phyloP scores from a whole-genome alignment of 208 protist species.

The Leishmania tarentolae region DNA sequence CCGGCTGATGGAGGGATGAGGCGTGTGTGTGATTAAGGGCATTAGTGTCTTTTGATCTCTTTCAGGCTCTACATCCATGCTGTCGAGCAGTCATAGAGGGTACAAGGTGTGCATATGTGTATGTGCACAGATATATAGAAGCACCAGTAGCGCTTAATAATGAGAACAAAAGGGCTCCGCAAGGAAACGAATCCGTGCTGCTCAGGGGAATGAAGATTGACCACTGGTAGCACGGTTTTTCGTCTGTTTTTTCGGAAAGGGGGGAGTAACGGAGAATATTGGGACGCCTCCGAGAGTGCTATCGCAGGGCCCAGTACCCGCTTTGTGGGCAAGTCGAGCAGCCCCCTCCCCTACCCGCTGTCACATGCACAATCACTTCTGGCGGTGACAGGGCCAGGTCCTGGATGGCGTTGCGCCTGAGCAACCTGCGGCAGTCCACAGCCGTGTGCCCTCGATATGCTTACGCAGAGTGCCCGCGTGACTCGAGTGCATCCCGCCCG shows the following conservation, averaged over 20 bases:
- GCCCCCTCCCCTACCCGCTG: neutral
- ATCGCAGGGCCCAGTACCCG: too few species aligned
- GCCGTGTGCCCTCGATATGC: neutral
- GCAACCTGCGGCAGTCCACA: neutral
- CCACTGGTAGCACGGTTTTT: neutral
- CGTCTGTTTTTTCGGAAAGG: neutral
- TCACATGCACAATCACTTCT: neutral
- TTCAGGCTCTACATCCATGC: neutral
- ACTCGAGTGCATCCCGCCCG: neutral
- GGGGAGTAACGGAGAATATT: too few species aligned
- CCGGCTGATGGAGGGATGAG: neutral
- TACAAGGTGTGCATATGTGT: neutral
- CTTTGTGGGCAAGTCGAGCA: neutral
- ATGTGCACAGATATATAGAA: neutral
- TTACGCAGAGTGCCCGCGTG: neutral
- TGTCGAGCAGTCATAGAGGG: neutral
- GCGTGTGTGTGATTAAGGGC: neutral
- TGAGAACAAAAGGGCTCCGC: neutral
- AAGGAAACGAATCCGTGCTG: neutral
- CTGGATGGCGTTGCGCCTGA: neutral
- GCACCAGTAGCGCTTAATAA: neutral
- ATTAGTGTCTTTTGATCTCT: neutral
- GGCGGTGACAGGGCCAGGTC: neutral
- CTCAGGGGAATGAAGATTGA: neutral
- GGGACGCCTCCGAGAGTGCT: too few species aligned